Base-by-base conservation (phyloP, 2,329 filamentous ascomycete species). In the Lecanosticta acicola region DNA sequence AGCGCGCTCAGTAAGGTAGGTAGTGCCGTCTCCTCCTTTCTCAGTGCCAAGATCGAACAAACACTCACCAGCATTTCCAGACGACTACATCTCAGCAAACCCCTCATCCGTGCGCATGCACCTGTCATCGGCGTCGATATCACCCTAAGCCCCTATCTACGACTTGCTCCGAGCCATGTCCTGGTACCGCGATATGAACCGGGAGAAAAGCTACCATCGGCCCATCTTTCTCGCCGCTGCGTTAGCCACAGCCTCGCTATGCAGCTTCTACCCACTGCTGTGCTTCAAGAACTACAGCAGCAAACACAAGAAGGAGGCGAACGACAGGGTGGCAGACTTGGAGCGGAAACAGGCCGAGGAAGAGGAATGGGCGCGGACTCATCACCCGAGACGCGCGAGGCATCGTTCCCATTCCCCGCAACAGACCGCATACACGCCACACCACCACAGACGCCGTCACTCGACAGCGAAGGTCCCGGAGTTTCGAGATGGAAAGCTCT, bases 281-380 rank as follows among this genome's bases (percentile, higher is more conserved):
- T 65, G 64, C 46, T 66, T 65, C 59, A 59, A 65, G 56, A 60
- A 60, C 41, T 60, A 60, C 60, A 63, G 60, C 51, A 53, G 49
- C 49, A 63, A 62, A 39, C 57, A 62, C 50, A 58, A 53, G 39
- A 43, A 47, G 11, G 61, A 61, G 42, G 20, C 56, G 39, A 56
- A 56, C 34, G 32, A 41, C 29, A 51, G 55, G 20, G 49, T 57
- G 18, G 50, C 54, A 32, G 53, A 62, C 2, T 34, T 60, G 41
- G 58, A 62, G 39, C 40, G 49, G n/a, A 43, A 45, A 14, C 43
- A 55, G 50, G 41, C 56, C 43, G 52, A 59, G 39, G 58, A 57
- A 39, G 56, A 55, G 40, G 55, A 60, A 17, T 55, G 54, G 48
- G 40, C 48, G 26, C 50, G 51, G 21, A 46, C 32, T 13, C 55